Base-by-base conservation (phyloP, 202 grass and related monocot genomes). In the Bolboschoenoplectus hybrid region DNA sequence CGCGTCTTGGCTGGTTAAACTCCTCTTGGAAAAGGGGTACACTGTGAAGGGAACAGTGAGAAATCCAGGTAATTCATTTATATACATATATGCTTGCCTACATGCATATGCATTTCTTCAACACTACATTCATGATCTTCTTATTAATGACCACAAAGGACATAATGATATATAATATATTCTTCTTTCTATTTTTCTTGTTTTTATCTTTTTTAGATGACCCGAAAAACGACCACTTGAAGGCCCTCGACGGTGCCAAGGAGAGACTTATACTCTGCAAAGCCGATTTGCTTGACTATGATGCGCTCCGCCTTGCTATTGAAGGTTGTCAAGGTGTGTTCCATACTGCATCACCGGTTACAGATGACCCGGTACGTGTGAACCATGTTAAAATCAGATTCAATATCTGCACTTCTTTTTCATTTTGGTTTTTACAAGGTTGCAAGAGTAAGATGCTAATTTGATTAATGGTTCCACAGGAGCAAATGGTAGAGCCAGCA, bases 401-500 rank as follows among this genome's bases (percentile, higher is more conserved):
- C 0, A 2, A 56, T 20, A 61, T 8, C 3, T 61, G 36, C 55
- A 80, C 7, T 61, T 20, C 7, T 1, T 13, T 60, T 80, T n/a
- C 26, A 41, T 60, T 7, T 56, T 65, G 12, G 9, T 47, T 34
- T 20, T 49, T 63, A 3, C 17, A 70, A 70, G 67, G 5, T 43
- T 12, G 45, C 61, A 39, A 17, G 34, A 2, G 41, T 9, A 63
- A 77, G 9, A 87, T 40, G 8, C 26, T 26, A 26, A 26, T 52
- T 40, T 50, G 20, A 0, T 74, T 86, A 49, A 17, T 20, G 3
- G 6, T 36, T 62, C 4, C 7, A 19, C 91, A 98, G 95, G 96
- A 98, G 84, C 86, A 98, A 76, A 98, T 98, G 96, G 93, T 98
- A 60, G 96, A 95, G 90, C 96, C 96, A 7, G 96, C 96, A 10